Evolutionary conservation across 345 rosid genomes (phyloP).

Genomic region (Litchi chinensis): DNA sequence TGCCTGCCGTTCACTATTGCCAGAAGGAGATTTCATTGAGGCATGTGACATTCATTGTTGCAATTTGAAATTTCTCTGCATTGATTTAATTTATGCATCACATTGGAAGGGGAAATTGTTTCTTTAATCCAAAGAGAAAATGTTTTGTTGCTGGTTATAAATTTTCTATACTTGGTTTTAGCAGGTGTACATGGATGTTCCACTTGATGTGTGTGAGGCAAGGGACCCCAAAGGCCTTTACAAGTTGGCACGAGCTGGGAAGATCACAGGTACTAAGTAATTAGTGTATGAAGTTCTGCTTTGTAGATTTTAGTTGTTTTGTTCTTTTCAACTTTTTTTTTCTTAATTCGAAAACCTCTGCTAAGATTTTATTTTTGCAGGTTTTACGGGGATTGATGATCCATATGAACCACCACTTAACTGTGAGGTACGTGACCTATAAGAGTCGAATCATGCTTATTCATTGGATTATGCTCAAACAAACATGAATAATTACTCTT

Average conservation of each 20-base stretch:
- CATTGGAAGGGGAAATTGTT: neutral
- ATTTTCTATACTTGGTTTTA: conserved; percentile 12
- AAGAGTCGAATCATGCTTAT: neutral
- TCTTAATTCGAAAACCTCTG: conserved; percentile 10
- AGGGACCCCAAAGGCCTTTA: conserved; percentile 89
- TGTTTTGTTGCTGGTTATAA: conserved; percentile 14
- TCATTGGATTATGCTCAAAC: neutral
- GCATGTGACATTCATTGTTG: conserved; percentile 35
- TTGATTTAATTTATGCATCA: neutral
- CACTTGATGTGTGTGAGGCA: conserved; percentile 72
- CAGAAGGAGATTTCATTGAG: conserved; percentile 79
- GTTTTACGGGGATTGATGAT: conserved; percentile 79
- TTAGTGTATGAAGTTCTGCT: conserved; percentile 15
- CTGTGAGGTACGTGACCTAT: conserved; percentile 52
- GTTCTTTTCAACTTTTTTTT: neutral
- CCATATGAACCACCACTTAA: conserved; percentile 72
- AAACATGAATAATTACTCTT: conserved; percentile 1
- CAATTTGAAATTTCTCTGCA: neutral
- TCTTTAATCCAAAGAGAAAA: conserved; percentile 1
- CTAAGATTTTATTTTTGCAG: conserved; percentile 33
- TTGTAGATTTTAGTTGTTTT: neutral
- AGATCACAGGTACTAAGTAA: conserved; percentile 59
- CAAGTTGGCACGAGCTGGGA: conserved; percentile 91
- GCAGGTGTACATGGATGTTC: conserved; percentile 76
- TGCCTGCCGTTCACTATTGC: conserved; percentile 66